Base-by-base conservation (phyloP, 805 yeast species). In the Sugiyamaella marilandica region DNA sequence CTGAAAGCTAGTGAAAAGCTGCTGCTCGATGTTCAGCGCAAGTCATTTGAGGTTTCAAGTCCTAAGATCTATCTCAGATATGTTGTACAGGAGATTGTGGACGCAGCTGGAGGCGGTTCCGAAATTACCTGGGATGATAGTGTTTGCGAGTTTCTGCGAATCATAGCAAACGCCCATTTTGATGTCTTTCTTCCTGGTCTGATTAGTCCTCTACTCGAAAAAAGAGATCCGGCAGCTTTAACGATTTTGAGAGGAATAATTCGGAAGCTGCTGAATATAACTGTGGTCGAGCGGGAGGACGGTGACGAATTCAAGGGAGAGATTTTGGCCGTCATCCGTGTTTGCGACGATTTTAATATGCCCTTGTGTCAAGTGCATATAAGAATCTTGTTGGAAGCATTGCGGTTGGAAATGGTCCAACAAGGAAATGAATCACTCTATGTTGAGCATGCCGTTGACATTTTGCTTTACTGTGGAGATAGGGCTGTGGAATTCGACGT, bases 1-100 rank as follows among this genome's bases (percentile, higher is more conserved):
- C 45, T 61, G 10, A 45, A 44, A 41, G 58, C 60, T 3, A 46
- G 52, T 9, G 65, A 62, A 45, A 32, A 34, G 9, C 32, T 55
- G 19, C 45, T 53, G 19, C 54, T 62, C n/a, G 58, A 58, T 10
- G 52, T 61, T n/a, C 62, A 61, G 16, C 55, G 61, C 11, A 41
- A 56, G 9, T 21, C 41, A 7, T 60, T 61, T 36, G 55, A 58
- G 26, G 35, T 36, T n/a, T 10, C 50, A 2, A 37, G 46, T 36
- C 37, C 57, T 9, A 50, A 47, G 34, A 49, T 51, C 2, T 56
- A 54, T 45, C 46, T 60, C 33, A 32, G 47, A 33, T 53, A 57
- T 35, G 21, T 56, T n/a, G 48, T 41, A 1, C 52, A 55, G 18
- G 58, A 53, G 45, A 29, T 54, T 24, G 19, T 50, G 31, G 53